Base-by-base conservation (phyloP, 2,329 filamentous ascomycete genomes). In the Penicillium sp. region DNA sequence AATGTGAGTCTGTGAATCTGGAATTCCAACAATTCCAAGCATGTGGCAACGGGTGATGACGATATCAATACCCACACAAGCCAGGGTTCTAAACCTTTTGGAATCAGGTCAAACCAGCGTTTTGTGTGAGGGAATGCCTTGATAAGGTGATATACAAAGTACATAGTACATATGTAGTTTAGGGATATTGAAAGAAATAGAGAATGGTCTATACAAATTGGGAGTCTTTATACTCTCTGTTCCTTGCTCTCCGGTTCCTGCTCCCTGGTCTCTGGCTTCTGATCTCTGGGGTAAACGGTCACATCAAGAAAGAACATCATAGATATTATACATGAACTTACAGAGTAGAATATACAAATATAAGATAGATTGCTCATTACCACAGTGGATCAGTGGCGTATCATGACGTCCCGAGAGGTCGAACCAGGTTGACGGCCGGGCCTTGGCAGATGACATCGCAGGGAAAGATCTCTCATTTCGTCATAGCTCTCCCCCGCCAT, bases 341-440 rank as follows among this genome's bases (percentile, higher is more conserved):
- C 25, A 1, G 25, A 25, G 25, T 19, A 4, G 41, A 42, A 42
- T 13, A 9, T 6, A 25, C 12, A 1, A 17, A 47, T 7, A 35
- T 6, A 33, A 33, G 31, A 33, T 55, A 40, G 23, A 42, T 49
- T 42, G 12, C 37, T 19, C 46, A 46, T 45, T 45, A 48, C 6
- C 33, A 40, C 25, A 8, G 56, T 48, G 56, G 58, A 60, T 52
- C 51, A 58, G 58, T 61, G 58, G 58, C 58, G 58, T 52, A 50
- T 17, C 50, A 61, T 61, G 58, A 61, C 58, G 58, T 58, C 56
- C 57, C 45, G 38, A 33, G 47, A 53, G 38, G 35, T 25, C 21
- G 53, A 55, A 56, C 50, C 53, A 42, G 29, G 53, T 50, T 2
- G 40, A 12, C 9, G 29, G 27, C 19, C 38, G 13, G 35, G 54